A percentile compares a stretch with the other conserved stretches of the same genome.
Conservation (phyloP, 257 asterid genomes). For the Fraxinus quadrangulata region DNA sequence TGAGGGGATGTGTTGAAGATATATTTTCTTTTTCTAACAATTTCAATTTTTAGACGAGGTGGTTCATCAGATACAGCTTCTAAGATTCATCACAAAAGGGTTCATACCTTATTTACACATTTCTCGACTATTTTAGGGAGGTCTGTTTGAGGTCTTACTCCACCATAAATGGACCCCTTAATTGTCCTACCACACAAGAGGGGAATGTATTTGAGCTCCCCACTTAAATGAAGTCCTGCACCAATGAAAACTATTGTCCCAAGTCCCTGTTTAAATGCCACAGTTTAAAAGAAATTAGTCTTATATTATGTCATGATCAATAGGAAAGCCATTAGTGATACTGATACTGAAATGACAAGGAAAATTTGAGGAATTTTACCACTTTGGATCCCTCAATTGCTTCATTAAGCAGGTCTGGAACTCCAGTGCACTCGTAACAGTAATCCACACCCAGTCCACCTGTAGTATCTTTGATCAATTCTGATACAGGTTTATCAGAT, state of each 20-base stretch:
- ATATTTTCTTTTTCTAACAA: not conserved
- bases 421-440: conserved; percentile 72
- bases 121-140: conserved; percentile 57
- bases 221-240: conserved; percentile 40
- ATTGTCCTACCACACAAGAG: conserved; percentile 63
- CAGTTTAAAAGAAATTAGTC: not conserved
- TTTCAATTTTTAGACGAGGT: not conserved
- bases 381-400: conserved; percentile 69
- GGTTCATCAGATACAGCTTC: not conserved
- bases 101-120: conserved; percentile 64
- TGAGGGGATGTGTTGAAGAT: not conserved
- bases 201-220: conserved; percentile 51
- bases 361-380: conserved; percentile 32
- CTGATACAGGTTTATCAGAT: conserved; percentile 51
- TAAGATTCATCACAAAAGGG: not conserved
- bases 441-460: conserved; percentile 75
- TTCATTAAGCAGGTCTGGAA: conserved; percentile 58
- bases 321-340: not conserved
- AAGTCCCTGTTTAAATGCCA: conserved; percentile 38
- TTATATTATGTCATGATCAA: not conserved
- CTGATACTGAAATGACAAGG: not conserved
- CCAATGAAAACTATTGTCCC: conserved; percentile 48
- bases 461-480: conserved; percentile 62
- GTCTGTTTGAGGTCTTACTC: conserved; percentile 60
- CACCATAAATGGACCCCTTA: conserved; percentile 65